These are phyloP conservation scores for Fusarium ramigenum DNA, from an alignment of 2,329 filamentous ascomycete species.

Conservation along the genomic window DNA sequence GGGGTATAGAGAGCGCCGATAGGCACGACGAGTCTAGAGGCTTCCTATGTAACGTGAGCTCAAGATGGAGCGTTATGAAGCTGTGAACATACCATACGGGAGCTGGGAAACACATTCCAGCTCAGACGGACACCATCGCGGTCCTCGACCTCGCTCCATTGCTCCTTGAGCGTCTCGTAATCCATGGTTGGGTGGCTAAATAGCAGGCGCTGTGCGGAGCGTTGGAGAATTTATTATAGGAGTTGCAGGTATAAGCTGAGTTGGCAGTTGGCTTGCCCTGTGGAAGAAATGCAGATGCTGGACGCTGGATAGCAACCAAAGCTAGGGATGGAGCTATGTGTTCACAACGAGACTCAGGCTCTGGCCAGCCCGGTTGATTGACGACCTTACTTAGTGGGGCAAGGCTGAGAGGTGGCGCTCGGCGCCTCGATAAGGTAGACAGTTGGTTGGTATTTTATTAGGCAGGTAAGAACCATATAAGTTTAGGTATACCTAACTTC, in stretches of 20 bases:
- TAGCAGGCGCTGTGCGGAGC: neutral
- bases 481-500: neutral
- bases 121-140: conserved; percentile 94
- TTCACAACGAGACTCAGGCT: conserved; percentile 12
- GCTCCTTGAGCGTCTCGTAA: conserved; percentile 91
- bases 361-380: neutral
- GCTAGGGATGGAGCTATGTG: conserved; percentile 23
- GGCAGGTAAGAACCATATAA: neutral
- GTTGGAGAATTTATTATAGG: neutral
- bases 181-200: conserved; percentile 68
- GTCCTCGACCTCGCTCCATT: conserved; percentile 97
- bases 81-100: conserved; percentile 81
- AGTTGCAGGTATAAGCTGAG: neutral
- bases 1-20: conserved; percentile 97
- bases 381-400: neutral
- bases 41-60: conserved; percentile 69
- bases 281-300: neutral
- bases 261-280: neutral
- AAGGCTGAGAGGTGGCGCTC: neutral
- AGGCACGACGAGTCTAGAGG: conserved; percentile 91
- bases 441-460: neutral
- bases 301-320: neutral
- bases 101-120: conserved; percentile 99
- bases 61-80: neutral
- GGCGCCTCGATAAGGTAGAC: neutral